Percentiles rank a stretch among this genome's conserved stretches.
These are phyloP conservation scores for Kandelia obovata DNA, from an alignment of 345 rosid species.

Conservation along the genomic window DNA sequence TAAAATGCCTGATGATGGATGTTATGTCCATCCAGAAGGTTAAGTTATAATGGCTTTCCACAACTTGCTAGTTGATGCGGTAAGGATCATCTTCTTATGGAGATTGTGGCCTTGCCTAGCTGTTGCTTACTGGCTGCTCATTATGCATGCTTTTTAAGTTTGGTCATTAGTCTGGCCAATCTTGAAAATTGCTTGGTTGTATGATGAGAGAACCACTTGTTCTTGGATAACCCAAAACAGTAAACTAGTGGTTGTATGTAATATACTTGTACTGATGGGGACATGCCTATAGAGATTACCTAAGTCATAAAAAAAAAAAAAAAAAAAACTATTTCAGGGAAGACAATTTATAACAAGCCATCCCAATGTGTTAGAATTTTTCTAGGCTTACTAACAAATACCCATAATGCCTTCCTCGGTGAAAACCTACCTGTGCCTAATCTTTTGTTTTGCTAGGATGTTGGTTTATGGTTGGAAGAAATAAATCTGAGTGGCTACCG, in stretches of 20 bases:
- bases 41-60: background rate
- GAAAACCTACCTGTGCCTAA: background rate
- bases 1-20: no score
- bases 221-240: background rate
- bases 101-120: background rate
- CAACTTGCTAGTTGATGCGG: background rate
- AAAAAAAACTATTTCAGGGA: conserved; percentile 34
- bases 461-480: conserved; percentile 93
- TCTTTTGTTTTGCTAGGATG: conserved; percentile 51
- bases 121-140: background rate
- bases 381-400: conserved; percentile 86
- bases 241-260: background rate
- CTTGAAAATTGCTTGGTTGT: background rate
- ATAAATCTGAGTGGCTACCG: conserved; percentile 89
- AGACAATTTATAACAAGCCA: conserved; percentile 43
- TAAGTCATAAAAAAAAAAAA: conserved; percentile 66
- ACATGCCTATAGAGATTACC: conserved; percentile 6
- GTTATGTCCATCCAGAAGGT: no score
- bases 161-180: background rate
- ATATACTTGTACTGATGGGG: background rate
- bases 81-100: conserved; percentile 6
- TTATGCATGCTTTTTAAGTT: background rate
- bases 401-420: conserved; percentile 61
- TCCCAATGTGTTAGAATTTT: conserved; percentile 50
- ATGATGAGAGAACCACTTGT: background rate